Evolutionary conservation across 2,329 filamentous ascomycete species (phyloP).

Genomic region (Talaromyces marneffei): DNA sequence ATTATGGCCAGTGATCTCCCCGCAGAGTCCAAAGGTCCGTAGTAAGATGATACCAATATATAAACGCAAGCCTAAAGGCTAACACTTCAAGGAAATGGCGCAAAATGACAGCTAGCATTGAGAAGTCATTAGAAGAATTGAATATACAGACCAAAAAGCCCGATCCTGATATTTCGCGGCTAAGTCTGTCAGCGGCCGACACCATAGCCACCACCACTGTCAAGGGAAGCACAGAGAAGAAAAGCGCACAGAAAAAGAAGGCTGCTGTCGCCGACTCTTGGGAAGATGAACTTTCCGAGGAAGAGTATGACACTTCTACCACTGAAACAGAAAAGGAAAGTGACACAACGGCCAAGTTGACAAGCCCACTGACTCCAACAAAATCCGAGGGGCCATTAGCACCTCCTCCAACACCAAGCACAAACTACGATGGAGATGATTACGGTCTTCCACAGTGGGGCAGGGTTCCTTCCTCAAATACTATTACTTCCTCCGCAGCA

Average conservation of each 20-base stretch:
- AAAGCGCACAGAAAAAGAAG: conserved; percentile 28
- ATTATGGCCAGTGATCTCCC: conserved; percentile 12
- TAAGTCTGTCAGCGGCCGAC: conserved; percentile 7
- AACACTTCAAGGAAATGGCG: background rate
- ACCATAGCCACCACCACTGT: background rate
- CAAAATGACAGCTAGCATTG: conserved; percentile 7
- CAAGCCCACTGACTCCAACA: conserved; percentile 22
- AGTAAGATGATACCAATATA: background rate
- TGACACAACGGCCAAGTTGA: conserved; percentile 13
- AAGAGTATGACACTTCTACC: conserved; percentile 25
- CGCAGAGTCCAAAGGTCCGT: conserved; percentile 19
- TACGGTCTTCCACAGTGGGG: background rate
- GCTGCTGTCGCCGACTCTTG: conserved; percentile 60
- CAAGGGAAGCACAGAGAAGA: conserved; percentile 21
- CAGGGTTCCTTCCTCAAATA: conserved; percentile 13
- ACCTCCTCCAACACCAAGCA: conserved; percentile 62
- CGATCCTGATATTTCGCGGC: conserved; percentile 25
- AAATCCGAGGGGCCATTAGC: conserved; percentile 36
- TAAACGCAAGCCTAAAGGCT: background rate
- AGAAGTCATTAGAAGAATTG: conserved; percentile 16
- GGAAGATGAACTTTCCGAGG: conserved; percentile 62
- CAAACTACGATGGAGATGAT: conserved; percentile 1
- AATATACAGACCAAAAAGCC: conserved; percentile 27
- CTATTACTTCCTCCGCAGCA: background rate
- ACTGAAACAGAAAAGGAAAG: conserved; percentile 23